A percentile compares a stretch with the other conserved stretches of the same genome.
Conservation (phyloP, 2,329 filamentous ascomycete species). For the Dendryphion nanum region DNA sequence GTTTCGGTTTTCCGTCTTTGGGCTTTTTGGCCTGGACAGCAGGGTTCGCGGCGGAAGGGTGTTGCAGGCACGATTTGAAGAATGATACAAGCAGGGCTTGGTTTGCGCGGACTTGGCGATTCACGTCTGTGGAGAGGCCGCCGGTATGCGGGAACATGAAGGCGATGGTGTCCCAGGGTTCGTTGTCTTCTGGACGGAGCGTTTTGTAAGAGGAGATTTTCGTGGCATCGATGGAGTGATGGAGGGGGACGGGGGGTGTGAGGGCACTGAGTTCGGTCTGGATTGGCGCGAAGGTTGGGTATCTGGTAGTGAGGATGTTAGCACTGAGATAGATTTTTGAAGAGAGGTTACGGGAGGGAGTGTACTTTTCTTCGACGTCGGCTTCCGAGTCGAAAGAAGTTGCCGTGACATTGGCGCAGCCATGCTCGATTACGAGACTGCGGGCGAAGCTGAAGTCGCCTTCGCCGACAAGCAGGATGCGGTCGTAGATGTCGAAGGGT, state of each 20-base stretch:
- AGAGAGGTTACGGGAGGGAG: neutral
- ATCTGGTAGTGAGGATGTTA: slow-evolving; percentile 51
- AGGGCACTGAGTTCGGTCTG: slow-evolving; percentile 20
- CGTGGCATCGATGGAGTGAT: slow-evolving; percentile 66
- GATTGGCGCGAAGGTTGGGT: slow-evolving; percentile 49
- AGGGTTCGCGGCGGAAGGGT: neutral
- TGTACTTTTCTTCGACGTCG: slow-evolving; percentile 51
- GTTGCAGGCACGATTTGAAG: slow-evolving; percentile 24
- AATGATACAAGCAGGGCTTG: slow-evolving; percentile 32
- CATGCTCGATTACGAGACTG: slow-evolving; percentile 64
- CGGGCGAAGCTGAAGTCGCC: slow-evolving; percentile 76
- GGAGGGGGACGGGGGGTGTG: slow-evolving; percentile 33
- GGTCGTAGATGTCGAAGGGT: slow-evolving; percentile 65
- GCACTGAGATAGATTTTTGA: neutral
- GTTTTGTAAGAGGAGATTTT: slow-evolving; percentile 42
- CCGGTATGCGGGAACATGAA: slow-evolving; percentile 99
- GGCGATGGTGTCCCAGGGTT: slow-evolving; percentile 70
- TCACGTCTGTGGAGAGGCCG: slow-evolving; percentile 87
- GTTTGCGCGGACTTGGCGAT: slow-evolving; percentile 90
- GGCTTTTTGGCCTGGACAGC: neutral
- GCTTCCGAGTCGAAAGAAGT: slow-evolving; percentile 64
- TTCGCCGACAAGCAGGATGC: slow-evolving; percentile 75
- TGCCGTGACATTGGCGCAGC: slow-evolving; percentile 65
- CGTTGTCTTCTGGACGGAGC: slow-evolving; percentile 17
- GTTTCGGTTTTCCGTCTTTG: neutral